A percentile compares a stretch with the other conserved stretches of the same genome.
Evolutionary conservation across 768 basidiomycete species (phyloP).

Genomic region (Exidia glandulosa): DNA sequence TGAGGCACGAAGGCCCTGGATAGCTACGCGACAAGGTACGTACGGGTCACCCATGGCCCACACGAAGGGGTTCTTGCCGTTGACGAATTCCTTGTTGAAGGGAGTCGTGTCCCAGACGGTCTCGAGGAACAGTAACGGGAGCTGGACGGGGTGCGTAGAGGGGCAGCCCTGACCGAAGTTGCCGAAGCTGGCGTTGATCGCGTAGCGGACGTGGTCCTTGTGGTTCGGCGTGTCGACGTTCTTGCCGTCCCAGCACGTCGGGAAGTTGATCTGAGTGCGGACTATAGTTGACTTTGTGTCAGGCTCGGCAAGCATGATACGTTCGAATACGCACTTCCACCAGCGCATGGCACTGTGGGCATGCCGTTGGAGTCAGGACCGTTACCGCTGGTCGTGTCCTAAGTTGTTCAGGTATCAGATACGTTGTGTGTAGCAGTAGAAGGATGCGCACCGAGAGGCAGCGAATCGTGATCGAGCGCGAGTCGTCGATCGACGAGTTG

Average conservation of each 20-base stretch:
- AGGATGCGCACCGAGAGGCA: too few relatives aligned
- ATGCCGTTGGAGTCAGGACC: constrained; percentile 6
- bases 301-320: too few relatives aligned
- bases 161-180: constrained; percentile 9
- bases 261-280: constrained; percentile 8
- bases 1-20: not conserved
- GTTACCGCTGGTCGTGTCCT: not conserved
- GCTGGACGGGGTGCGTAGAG: constrained; percentile 6
- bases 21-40: not conserved
- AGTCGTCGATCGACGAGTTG: constrained; percentile 3
- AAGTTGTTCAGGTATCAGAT: not conserved
- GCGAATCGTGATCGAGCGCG: constrained; percentile 7
- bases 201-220: constrained; percentile 5
- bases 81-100: constrained; percentile 4
- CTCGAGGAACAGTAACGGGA: constrained; percentile 7
- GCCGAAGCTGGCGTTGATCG: constrained; percentile 6
- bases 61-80: constrained; percentile 7
- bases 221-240: constrained; percentile 7
- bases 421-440: too few relatives aligned
- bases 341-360: constrained; percentile 4
- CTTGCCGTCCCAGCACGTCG: constrained; percentile 14
- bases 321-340: too few relatives aligned
- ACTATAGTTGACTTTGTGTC: too few relatives aligned
- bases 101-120: constrained; percentile 7
- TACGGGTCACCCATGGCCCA: constrained; percentile 9